These are phyloP conservation scores for Picochlorum sp. DNA, from an alignment of 139 green algal species.

Conservation along the genomic window DNA sequence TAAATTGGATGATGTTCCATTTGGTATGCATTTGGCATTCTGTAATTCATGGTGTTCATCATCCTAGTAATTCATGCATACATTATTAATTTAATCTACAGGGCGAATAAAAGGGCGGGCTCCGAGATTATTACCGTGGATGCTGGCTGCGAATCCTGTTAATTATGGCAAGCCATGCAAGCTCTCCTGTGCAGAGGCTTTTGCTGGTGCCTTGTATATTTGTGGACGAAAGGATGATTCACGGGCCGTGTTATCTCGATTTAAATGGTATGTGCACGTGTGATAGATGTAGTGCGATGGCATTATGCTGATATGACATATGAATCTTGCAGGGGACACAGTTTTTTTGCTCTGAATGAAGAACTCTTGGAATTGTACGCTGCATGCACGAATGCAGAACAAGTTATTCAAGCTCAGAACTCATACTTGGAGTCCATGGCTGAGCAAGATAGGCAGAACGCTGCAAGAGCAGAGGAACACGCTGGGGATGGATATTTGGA, in stretches of 20 bases:
- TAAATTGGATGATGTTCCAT: conserved; percentile 90
- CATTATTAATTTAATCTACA: conserved; percentile 12
- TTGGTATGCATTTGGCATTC: conserved; percentile 32
- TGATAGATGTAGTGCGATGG: background rate
- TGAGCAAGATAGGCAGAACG: background rate
- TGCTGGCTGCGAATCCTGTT: conserved; percentile 95
- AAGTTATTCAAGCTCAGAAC: conserved; percentile 78
- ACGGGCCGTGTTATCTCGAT: conserved; percentile 54
- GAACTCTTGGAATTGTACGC: conserved; percentile 79
- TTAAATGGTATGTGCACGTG: conserved; percentile 70
- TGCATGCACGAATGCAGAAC: conserved; percentile 51
- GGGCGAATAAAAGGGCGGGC: conserved; percentile 61
- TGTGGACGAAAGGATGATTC: conserved; percentile 60
- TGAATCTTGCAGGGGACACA: conserved; percentile 62
- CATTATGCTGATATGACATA: no score
- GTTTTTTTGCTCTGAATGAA: conserved; percentile 82
- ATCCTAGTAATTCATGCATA: no score
- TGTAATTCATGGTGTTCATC: background rate
- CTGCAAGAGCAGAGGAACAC: background rate
- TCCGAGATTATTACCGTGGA: conserved; percentile 84
- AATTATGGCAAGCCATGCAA: conserved; percentile 93
- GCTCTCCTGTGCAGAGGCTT: conserved; percentile 92
- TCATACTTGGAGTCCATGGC: conserved; percentile 38
- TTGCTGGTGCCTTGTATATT: conserved; percentile 77
- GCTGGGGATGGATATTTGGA: conserved; percentile 32